phyloP scores from a whole-genome alignment of 345 rosid species.

The Isatis tinctoria region DNA sequence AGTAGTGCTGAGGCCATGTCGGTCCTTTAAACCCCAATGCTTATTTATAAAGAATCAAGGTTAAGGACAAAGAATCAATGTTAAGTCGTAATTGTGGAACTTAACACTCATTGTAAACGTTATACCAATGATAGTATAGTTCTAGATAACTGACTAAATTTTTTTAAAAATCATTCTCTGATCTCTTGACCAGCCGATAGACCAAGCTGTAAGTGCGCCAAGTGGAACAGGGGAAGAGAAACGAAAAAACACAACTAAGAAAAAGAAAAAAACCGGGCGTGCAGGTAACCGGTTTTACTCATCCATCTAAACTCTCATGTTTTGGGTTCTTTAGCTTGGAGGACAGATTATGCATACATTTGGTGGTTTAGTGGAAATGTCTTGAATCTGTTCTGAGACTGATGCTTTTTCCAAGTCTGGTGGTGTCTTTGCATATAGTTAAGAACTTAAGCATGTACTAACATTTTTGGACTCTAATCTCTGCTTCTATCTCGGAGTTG shows the following conservation, averaged over 20 bases:
- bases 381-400: background rate
- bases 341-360: background rate
- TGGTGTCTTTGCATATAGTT: background rate
- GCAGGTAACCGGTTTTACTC: slow-evolving; percentile 34
- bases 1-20: background rate
- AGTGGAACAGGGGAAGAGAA: slow-evolving; percentile 34
- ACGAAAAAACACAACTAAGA: slow-evolving; percentile 32
- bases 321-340: background rate
- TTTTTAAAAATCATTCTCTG: slow-evolving; percentile 18
- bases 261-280: slow-evolving; percentile 38
- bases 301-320: background rate
- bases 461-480: background rate
- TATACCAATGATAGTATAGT: too few species aligned
- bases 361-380: background rate
- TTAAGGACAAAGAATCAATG: background rate
- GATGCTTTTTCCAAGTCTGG: background rate
- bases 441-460: background rate
- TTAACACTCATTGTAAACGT: background rate
- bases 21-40: background rate
- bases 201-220: slow-evolving; percentile 28
- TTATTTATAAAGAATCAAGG: background rate
- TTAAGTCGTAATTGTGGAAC: background rate
- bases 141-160: background rate
- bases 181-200: slow-evolving; percentile 32
- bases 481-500: too few species aligned